phyloP scores from a whole-genome alignment of 1,284 basidiomycete genomes.

The Cerioporus squamosus region DNA sequence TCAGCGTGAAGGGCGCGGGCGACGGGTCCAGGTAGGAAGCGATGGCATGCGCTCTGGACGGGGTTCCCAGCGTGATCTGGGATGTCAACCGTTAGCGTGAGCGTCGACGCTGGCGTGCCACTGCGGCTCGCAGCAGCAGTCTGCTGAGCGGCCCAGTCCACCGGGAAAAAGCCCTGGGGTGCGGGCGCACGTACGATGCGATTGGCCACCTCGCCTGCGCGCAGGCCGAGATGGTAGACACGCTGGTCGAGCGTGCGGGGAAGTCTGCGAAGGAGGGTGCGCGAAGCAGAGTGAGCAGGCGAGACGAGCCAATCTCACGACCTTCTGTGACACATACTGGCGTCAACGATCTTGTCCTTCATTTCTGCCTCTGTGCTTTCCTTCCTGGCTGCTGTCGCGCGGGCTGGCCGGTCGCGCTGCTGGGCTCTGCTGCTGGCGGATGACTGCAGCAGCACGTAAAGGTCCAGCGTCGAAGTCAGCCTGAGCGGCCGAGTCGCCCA shows the following conservation, averaged over 20 bases:
- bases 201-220: conserved; percentile 79
- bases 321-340: conserved; percentile 48
- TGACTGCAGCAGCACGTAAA: conserved; percentile 17
- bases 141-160: neutral
- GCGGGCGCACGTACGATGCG: conserved; percentile 59
- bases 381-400: neutral
- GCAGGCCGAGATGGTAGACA: conserved; percentile 80
- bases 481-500: neutral
- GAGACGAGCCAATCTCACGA: conserved; percentile 9
- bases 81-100: conserved; percentile 3
- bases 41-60: conserved; percentile 68
- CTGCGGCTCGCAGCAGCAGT: too few species aligned
- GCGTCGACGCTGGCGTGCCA: too few species aligned
- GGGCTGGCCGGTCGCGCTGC: neutral
- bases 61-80: conserved; percentile 78
- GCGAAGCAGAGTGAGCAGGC: conserved; percentile 1
- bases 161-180: neutral
- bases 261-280: conserved; percentile 55
- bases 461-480: neutral
- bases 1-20: conserved; percentile 63
- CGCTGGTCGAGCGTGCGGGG: conserved; percentile 68
- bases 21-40: conserved; percentile 62
- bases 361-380: conserved; percentile 35
- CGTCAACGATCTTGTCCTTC: conserved; percentile 63
- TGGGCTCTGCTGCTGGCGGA: neutral